Evolutionary conservation across 371 early-diverging fungal species (phyloP), one percentile per base, ranked within the genome.

Genomic region (Rhizopus arrhizus): DNA sequence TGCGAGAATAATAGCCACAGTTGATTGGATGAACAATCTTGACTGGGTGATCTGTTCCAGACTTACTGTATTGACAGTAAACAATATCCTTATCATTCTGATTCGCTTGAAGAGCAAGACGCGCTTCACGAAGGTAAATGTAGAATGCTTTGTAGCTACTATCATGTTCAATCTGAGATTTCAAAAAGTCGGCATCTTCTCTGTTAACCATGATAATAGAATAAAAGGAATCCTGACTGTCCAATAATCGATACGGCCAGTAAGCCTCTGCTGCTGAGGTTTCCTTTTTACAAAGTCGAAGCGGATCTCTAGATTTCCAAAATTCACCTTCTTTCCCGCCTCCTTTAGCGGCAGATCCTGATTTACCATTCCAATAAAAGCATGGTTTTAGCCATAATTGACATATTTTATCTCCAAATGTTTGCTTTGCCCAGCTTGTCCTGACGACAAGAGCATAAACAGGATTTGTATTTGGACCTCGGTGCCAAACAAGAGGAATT

Each of bases 11-110:
- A 57, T 88, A 86, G 3, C 88, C 86, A 64, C 80, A 85, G 56
- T 88, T 86, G 70, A 86, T 86, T 0, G 88, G 88, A 58, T 84
- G 84, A 5, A 88, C 68, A 12, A 88, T 75, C 49, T 88, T 88
- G 40, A 79, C 75, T 2, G 74, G 68, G 0, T 75, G 56, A 32
- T 83, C 79, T n/a, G 72, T 60, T 1, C 88, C 88, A 62, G 79
- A 84, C 42, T 84, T 80, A 36, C 76, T 83, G 36, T 76, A 83
- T 6, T 81, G 78, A 42, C 86, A 85, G 67, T 70, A 82, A 2
- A 80, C 84, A 2, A 85, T 64, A 4, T 75, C 73, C 12, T 65
- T 61, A 8, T 77, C 75, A 2, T 62, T 69, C 46, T 78, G 69
- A n/a, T 52, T 63, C 0, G 73, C 61, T 35, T 83, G 85, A 32